Conservation (phyloP, 2,329 filamentous ascomycete species). For the Cladobotryum protrusum region DNA sequence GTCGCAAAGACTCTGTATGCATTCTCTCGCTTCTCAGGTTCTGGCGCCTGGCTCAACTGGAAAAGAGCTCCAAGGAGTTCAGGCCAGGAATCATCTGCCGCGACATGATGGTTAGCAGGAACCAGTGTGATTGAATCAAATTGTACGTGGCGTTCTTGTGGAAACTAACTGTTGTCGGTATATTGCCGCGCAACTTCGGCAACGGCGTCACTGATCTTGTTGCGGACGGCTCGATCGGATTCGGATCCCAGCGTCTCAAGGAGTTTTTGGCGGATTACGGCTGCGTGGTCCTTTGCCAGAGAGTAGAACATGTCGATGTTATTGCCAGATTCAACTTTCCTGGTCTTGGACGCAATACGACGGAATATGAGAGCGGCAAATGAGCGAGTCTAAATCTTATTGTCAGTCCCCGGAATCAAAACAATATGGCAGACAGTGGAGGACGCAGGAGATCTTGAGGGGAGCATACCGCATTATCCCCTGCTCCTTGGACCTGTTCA, state of each 20-base stretch:
- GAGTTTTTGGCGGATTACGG: slow-evolving; percentile 76
- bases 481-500: slow-evolving; percentile 80
- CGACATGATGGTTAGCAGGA: slow-evolving; percentile 16
- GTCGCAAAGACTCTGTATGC: slow-evolving; percentile 94
- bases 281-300: slow-evolving; percentile 64
- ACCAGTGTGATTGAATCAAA: neutral
- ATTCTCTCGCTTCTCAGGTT: slow-evolving; percentile 79
- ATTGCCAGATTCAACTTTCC: slow-evolving; percentile 66
- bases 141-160: neutral
- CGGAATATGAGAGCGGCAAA: slow-evolving; percentile 94
- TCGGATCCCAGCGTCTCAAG: slow-evolving; percentile 72
- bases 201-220: slow-evolving; percentile 97
- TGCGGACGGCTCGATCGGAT: slow-evolving; percentile 66
- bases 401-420: slow-evolving; percentile 4
- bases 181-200: slow-evolving; percentile 94
- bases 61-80: slow-evolving; percentile 84
- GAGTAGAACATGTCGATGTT: slow-evolving; percentile 81
- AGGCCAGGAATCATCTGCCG: slow-evolving; percentile 73
- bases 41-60: slow-evolving; percentile 79
- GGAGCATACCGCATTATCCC: slow-evolving; percentile 58
- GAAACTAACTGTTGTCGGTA: slow-evolving; percentile 71
- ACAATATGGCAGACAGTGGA: slow-evolving; percentile 1
- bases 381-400: slow-evolving; percentile 57
- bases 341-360: slow-evolving; percentile 82
- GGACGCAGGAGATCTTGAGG: neutral